Evolutionary conservation across 768 basidiomycete species (phyloP).

Genomic region (Neoboletus brunneissimus): DNA sequence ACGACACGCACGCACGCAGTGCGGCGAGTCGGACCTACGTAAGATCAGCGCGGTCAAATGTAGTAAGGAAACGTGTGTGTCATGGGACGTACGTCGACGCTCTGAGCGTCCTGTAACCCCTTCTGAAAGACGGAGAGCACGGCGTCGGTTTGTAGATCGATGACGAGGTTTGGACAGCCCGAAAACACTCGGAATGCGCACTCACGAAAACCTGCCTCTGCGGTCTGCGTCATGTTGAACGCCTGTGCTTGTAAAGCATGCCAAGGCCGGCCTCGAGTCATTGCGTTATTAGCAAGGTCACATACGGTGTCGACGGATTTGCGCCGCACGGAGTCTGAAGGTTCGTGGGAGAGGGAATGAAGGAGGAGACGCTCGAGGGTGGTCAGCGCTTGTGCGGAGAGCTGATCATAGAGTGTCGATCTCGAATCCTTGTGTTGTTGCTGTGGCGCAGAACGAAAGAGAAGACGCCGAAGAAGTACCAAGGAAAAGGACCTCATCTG

Average conservation of each 20-base stretch:
- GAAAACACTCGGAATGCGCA: conserved; percentile 72
- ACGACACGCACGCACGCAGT: conserved; percentile 65
- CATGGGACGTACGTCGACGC: conserved; percentile 52
- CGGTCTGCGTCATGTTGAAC: conserved; percentile 55
- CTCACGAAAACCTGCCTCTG: conserved; percentile 44
- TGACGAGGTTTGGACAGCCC: conserved; percentile 70
- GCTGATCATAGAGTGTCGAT: conserved; percentile 75
- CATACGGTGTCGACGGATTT: conserved; percentile 74
- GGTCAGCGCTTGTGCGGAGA: conserved; percentile 60
- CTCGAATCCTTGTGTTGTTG: conserved; percentile 37
- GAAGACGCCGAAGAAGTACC: conserved; percentile 73
- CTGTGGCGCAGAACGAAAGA: conserved; percentile 58
- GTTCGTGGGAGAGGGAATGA: conserved; percentile 65
- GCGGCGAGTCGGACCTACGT: conserved; percentile 69
- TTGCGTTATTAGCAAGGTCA: conserved; percentile 72
- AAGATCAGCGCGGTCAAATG: not conserved
- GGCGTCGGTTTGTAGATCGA: conserved; percentile 70
- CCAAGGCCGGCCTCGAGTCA: conserved; percentile 77
- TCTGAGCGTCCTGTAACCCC: conserved; percentile 64
- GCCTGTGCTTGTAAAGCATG: conserved; percentile 72
- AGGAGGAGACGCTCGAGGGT: conserved; percentile 72
- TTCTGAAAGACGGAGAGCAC: conserved; percentile 64
- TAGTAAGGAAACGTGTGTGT: not conserved
- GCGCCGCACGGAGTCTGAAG: conserved; percentile 53
- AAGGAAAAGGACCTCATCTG: conserved; percentile 87